Evolutionary conservation across 345 rosid species (phyloP).

Genomic region (Eutrema heterophyllum): DNA sequence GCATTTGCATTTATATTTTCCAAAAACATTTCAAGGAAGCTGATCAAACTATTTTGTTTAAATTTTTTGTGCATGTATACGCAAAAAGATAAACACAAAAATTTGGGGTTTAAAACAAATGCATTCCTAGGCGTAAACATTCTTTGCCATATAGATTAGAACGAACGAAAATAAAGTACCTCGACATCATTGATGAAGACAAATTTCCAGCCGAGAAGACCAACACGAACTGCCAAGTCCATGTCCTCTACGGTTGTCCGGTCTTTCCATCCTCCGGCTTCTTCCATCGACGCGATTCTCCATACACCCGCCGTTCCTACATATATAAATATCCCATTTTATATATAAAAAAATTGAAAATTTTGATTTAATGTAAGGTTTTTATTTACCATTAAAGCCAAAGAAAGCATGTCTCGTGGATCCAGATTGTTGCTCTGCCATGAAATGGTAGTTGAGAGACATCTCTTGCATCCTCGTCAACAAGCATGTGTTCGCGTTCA

Average conservation of each 20-base stretch:
- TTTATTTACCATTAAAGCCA: constrained; percentile 25
- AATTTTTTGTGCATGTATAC: too few species aligned
- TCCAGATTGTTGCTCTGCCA: constrained; percentile 29
- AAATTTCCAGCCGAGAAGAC: constrained; percentile 71
- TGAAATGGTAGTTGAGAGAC: constrained; percentile 31
- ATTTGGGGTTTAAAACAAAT: too few species aligned
- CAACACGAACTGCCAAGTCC: constrained; percentile 26
- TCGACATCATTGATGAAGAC: constrained; percentile 80
- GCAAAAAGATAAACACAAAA: too few species aligned
- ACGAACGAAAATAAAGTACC: constrained; percentile 29
- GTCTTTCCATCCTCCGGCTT: constrained; percentile 97
- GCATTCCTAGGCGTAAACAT: too few species aligned
- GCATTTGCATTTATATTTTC: background rate
- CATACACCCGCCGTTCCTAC: constrained; percentile 92
- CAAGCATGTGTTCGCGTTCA: constrained; percentile 25
- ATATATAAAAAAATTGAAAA: background rate
- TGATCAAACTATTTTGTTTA: too few species aligned
- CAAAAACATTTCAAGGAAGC: background rate
- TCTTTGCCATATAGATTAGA: background rate
- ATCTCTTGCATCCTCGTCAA: constrained; percentile 33
- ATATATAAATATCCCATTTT: background rate
- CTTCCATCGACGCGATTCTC: constrained; percentile 84
- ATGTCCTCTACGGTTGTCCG: constrained; percentile 47
- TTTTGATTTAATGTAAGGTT: background rate
- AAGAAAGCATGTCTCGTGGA: constrained; percentile 29